Percentiles rank a stretch among this genome's conserved stretches.
Evolutionary conservation across 208 protist species (phyloP).

Genomic region (Acanthamoeba healyi): DNA sequence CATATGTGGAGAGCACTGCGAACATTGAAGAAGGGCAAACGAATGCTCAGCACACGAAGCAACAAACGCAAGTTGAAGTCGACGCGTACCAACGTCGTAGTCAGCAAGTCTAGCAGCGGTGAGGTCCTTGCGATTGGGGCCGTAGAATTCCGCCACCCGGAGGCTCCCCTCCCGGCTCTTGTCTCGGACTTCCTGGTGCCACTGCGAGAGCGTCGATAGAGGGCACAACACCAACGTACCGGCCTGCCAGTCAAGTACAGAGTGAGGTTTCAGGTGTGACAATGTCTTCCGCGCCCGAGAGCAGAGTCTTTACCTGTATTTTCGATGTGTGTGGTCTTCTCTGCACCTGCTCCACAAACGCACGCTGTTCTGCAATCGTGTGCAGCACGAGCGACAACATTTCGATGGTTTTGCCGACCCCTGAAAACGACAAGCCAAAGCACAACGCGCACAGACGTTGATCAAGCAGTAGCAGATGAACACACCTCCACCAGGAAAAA

Average conservation of each 20-base stretch:
- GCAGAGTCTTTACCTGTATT: no score
- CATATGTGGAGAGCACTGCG: constrained; percentile 19
- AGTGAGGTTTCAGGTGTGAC: no score
- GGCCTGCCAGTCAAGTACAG: no score
- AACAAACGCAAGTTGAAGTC: no score
- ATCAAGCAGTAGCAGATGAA: no score
- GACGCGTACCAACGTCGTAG: neutral
- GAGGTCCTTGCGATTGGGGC: neutral
- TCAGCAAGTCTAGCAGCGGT: neutral
- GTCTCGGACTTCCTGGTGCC: constrained; percentile 37
- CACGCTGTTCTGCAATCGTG: neutral
- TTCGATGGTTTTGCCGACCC: constrained; percentile 85
- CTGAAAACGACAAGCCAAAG: neutral
- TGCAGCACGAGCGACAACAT: constrained; percentile 23
- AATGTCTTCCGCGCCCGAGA: no score
- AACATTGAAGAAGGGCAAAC: neutral
- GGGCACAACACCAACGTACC: constrained; percentile 78
- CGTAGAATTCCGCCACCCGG: neutral
- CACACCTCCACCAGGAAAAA: no score
- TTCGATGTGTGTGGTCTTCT: no score
- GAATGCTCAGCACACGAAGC: neutral
- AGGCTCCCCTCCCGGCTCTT: neutral
- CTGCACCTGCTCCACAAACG: neutral
- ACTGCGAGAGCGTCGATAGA: constrained; percentile 55
- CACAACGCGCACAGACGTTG: no score